phyloP scores from a whole-genome alignment of 164 flowering plant species.

The Macadamia tetraphylla region DNA sequence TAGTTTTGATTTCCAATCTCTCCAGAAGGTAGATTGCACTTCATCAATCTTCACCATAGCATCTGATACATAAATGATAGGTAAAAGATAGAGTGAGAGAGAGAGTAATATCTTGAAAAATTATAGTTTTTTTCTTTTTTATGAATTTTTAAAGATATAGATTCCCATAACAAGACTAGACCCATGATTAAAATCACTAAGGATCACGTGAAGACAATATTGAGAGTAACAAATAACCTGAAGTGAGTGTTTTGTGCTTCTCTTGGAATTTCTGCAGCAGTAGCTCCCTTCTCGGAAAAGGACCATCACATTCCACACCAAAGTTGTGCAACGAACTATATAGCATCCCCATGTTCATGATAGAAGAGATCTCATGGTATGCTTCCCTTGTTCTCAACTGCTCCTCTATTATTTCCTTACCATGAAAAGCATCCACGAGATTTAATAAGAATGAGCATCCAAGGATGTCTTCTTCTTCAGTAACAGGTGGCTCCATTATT shows the following conservation, averaged over 20 bases:
- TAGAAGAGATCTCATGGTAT: slow-evolving; percentile 64
- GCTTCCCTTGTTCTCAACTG: slow-evolving; percentile 55
- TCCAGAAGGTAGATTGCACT: slow-evolving; percentile 84
- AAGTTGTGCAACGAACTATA: slow-evolving; percentile 69
- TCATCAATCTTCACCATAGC: slow-evolving; percentile 41
- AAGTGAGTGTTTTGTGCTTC: slow-evolving; percentile 43
- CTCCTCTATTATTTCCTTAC: slow-evolving; percentile 81
- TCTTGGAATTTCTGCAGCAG: slow-evolving; percentile 57
- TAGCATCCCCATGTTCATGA: slow-evolving; percentile 84
- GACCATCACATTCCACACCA: slow-evolving; percentile 49
- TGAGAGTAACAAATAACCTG: slow-evolving; percentile 43
- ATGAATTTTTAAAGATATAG: not conserved
- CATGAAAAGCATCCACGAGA: slow-evolving; percentile 83
- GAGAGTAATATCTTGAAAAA: not conserved
- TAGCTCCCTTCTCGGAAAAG: slow-evolving; percentile 65
- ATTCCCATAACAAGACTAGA: not conserved
- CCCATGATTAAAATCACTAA: not conserved
- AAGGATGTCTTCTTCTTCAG: slow-evolving; percentile 59
- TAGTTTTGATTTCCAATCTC: slow-evolving; percentile 82
- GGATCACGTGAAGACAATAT: not conserved
- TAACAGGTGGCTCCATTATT: slow-evolving; percentile 62
- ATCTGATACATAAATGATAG: slow-evolving; percentile 35
- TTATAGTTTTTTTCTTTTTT: too few relatives aligned
- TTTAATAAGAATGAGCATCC: slow-evolving; percentile 79
- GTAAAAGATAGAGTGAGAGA: not conserved